Conservation (phyloP, 139 green algal genomes). For the Nannochloris sp. region DNA sequence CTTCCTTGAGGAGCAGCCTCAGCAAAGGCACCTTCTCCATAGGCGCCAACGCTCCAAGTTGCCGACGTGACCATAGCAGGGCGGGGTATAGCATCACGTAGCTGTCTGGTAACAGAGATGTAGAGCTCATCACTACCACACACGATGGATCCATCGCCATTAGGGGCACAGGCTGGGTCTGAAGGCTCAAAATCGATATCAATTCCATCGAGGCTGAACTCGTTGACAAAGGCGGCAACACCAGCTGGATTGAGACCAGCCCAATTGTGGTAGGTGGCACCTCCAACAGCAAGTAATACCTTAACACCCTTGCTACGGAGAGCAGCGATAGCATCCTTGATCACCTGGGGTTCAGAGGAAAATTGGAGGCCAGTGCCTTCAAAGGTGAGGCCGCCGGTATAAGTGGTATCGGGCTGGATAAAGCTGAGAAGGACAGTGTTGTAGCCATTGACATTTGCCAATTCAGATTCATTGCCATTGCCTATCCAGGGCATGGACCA, state of each 20-base stretch:
- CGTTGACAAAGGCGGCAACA: slow-evolving; percentile 1
- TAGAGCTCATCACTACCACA: slow-evolving; percentile 2
- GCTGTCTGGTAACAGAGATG: background rate
- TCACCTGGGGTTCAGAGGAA: background rate
- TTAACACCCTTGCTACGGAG: background rate
- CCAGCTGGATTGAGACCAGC: background rate
- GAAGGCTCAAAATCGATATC: slow-evolving; percentile 4
- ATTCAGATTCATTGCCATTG: background rate
- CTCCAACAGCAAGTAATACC: background rate
- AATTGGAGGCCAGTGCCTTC: slow-evolving; percentile 5
- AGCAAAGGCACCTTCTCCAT: background rate
- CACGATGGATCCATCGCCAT: background rate
- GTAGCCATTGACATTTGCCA: background rate
- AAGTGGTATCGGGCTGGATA: slow-evolving; percentile 2
- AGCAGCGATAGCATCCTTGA: background rate
- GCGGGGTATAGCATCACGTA: background rate
- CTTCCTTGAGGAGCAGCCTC: background rate
- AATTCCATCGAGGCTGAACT: slow-evolving; percentile 4
- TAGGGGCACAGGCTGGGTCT: background rate
- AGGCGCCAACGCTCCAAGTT: background rate
- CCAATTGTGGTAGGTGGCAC: slow-evolving; percentile 1
- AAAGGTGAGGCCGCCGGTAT: slow-evolving; percentile 7
- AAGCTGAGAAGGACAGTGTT: background rate
- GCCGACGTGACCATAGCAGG: background rate
- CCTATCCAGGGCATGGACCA: background rate